Evolutionary conservation across 2,329 filamentous ascomycete genomes (phyloP).

Genomic region (Raffaelea deltoideospora): DNA sequence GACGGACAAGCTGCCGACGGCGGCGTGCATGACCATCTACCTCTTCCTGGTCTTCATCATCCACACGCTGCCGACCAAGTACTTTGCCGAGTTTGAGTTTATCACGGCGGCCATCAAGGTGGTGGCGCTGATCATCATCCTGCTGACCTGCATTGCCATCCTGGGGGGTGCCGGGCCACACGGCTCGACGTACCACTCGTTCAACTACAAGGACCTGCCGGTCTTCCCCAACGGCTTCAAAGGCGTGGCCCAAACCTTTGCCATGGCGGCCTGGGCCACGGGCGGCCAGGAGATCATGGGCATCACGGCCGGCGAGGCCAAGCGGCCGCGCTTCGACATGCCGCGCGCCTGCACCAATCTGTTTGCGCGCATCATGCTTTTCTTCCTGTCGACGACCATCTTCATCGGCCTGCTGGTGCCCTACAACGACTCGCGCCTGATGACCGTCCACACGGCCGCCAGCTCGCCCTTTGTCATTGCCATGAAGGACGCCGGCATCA

Average conservation of each 20-base stretch:
- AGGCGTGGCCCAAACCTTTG: not conserved
- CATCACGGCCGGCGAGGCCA: not conserved
- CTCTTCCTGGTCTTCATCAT: not conserved
- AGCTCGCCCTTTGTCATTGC: not conserved
- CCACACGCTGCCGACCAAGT: not conserved
- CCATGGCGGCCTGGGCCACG: not conserved
- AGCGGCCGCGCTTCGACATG: not conserved
- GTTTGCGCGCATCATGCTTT: not conserved
- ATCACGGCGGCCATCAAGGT: not conserved
- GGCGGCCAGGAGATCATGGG: slow-evolving; percentile 1
- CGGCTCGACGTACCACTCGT: not conserved
- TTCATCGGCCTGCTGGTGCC: not conserved
- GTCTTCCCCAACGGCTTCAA: not conserved
- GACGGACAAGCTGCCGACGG: not conserved
- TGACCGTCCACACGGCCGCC: not conserved
- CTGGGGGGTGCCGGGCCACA: not conserved
- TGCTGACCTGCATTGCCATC: not conserved
- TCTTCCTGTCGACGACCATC: not conserved
- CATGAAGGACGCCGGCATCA: not conserved
- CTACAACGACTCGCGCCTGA: not conserved
- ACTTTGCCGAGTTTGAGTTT: slow-evolving; percentile 1
- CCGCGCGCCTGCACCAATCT: not conserved
- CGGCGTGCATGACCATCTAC: slow-evolving; percentile 3
- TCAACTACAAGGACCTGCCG: not conserved
- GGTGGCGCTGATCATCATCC: not conserved